Evolutionary conservation across 352 stramenopile genomes (phyloP), one percentile per base, ranked within the genome.

Genomic region (Phytophthora podocarpi): DNA sequence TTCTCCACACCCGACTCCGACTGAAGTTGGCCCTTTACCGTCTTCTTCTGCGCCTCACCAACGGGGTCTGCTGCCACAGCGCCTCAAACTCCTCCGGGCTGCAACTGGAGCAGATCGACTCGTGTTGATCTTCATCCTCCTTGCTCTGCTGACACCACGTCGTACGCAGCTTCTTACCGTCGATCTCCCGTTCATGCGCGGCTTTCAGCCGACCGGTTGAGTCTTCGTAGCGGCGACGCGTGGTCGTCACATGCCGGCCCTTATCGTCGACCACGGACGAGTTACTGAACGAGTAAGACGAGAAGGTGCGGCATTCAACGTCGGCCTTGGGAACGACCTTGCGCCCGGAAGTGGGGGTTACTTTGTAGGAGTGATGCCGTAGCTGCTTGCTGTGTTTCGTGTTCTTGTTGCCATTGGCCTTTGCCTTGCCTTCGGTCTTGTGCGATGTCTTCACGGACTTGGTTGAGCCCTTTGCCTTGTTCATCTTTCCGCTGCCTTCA

Each of bases 11-110:
- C n/a, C n/a, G n/a, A n/a, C 50, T 3, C 69, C 79, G n/a, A 89
- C 86, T 15, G 69, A 58, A 16, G 79, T 89, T 40, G 64, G 28
- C n/a, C n/a, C n/a, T n/a, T n/a, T n/a, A n/a, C n/a, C n/a, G n/a
- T n/a, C n/a, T n/a, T n/a, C n/a, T n/a, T n/a, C n/a, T n/a, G n/a
- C 23, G 65, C 78, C 30, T 62, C 48, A 2, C 70, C 78, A 87
- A 87, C n/a, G 66, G 54, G 13, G 78, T 87, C 39, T 63, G 21
- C 45, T 74, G 58, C 78, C 78, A 83, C 42, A 65, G 41, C 30
- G 66, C 37, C 54, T 87, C 74, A 50, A 87, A 87, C 47, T 83
- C 79, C 2, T 81, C 76, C 0, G 63, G 35, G 5, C 47, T 72
- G 18, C 72, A 70, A n/a, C 47, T 67, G 18, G 62, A 71, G 56